Evolutionary conservation across 495 filamentous ascomycete species (phyloP).

Genomic region (Lasiosphaeris hirsuta): DNA sequence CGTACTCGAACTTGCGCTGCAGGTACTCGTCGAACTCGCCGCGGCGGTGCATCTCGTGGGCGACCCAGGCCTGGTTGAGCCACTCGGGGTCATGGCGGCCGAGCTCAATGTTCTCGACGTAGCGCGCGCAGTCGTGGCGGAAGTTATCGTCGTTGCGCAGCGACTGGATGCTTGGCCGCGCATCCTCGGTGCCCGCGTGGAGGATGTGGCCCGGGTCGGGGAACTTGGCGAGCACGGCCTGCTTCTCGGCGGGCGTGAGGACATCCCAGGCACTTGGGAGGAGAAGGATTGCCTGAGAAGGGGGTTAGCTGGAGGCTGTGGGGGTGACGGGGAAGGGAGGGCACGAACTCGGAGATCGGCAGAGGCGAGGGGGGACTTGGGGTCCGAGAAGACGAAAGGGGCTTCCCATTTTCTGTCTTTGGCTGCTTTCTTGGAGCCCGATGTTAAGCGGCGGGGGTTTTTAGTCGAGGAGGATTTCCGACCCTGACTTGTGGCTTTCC

Average conservation of each 20-base stretch:
- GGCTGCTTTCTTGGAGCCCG: constrained; percentile 16
- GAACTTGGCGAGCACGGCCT: constrained; percentile 53
- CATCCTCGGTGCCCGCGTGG: constrained; percentile 26
- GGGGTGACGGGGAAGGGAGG: background rate
- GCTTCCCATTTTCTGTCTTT: constrained; percentile 31
- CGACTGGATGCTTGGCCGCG: constrained; percentile 33
- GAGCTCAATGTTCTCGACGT: constrained; percentile 51
- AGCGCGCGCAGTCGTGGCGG: constrained; percentile 40
- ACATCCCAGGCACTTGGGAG: constrained; percentile 56
- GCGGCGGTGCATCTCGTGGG: constrained; percentile 56
- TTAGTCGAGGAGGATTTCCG: background rate
- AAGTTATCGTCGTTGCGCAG: constrained; percentile 46
- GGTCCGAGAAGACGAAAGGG: constrained; percentile 53
- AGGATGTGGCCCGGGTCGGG: constrained; percentile 46
- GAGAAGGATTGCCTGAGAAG: constrained; percentile 52
- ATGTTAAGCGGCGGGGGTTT: constrained; percentile 4
- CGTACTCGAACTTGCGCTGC: constrained; percentile 60
- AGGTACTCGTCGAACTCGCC: constrained; percentile 73
- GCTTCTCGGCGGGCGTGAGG: constrained; percentile 53
- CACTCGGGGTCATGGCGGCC: constrained; percentile 66
- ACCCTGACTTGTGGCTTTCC: constrained; percentile 9
- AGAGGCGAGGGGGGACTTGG: constrained; percentile 51
- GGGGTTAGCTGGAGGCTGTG: constrained; percentile 3
- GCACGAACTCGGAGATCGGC: constrained; percentile 55
- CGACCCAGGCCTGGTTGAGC: constrained; percentile 60